Evolutionary conservation across 2,329 filamentous ascomycete genomes (phyloP), one percentile per base, ranked within the genome.

Genomic region (Xylariaceae sp.): DNA sequence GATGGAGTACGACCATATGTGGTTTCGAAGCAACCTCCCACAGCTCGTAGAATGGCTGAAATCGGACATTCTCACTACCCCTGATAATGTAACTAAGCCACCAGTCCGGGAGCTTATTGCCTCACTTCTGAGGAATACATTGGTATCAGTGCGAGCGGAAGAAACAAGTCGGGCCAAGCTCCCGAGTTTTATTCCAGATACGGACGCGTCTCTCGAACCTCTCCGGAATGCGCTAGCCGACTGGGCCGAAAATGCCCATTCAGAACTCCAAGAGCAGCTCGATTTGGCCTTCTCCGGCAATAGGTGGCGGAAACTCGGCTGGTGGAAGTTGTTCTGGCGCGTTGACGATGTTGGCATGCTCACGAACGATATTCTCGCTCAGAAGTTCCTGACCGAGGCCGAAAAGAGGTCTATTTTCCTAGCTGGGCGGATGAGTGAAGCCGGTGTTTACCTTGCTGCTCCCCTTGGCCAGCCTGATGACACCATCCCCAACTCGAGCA

Each of bases 261-360:
- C 79, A 1, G 90, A 97, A 61, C 73, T 97, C 6, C 85, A 88
- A 46, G 75, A 83, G 35, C 76, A 88, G 51, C 76, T 96, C 2
- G 83, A 90, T 48, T 66, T 78, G 31, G 88, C 87, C 0, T 90
- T 96, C 52, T 69, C 75, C 0, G 80, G 85, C n/a, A 72, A 68
- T 13, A 72, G 80, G 27, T 96, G 90, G 90, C 76, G 78, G 17
- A 83, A 85, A 47, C 69, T 95, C 3, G 75, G 81, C 12, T 97
- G 90, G 89, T 96, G 88, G 84, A 94, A 94, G 60, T 73, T 97
- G 0, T 88, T 95, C 58, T 95, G 88, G 88, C 80, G 88, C 14
- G 88, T 92, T 16, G 90, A 97, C 57, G 90, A 96, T 54, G 87
- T 96, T 9, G 78, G 80, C 3, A 84, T 90, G 73, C 80, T 95